Percentiles rank a stretch among this genome's conserved stretches.
Evolutionary conservation across 345 rosid genomes (phyloP).

Genomic region (Boechera stricta): DNA sequence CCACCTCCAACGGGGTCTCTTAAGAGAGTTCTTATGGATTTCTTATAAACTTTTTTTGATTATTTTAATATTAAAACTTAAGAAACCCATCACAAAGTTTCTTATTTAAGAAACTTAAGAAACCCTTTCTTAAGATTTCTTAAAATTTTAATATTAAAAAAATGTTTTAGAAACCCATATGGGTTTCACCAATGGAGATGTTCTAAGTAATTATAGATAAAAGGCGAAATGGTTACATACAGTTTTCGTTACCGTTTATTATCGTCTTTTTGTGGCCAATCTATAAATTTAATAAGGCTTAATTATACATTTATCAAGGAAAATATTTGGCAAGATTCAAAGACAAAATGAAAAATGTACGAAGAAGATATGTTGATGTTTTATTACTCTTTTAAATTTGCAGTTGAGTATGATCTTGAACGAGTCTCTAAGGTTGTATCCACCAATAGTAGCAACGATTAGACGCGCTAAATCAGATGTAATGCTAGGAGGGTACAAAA

Average conservation of each 20-base stretch:
- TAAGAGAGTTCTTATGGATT: no score
- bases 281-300: slow-evolving; percentile 7
- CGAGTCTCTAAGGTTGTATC: slow-evolving; percentile 73
- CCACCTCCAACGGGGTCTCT: no score
- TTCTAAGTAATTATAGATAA: neutral
- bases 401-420: slow-evolving; percentile 73
- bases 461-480: slow-evolving; percentile 63
- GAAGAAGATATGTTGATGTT: neutral
- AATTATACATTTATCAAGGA: slow-evolving; percentile 11
- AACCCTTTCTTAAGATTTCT: no score
- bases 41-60: no score
- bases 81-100: no score
- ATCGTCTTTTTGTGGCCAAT: slow-evolving; percentile 36
- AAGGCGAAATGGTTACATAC: neutral
- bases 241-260: slow-evolving; percentile 29
- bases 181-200: no score
- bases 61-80: no score
- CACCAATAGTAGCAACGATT: slow-evolving; percentile 76
- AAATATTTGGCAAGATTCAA: neutral
- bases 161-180: no score
- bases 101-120: no score
- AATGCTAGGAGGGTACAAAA: slow-evolving; percentile 79
- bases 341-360: neutral
- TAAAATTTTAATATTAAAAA: no score
- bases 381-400: neutral